Base-by-base conservation (phyloP, 257 asterid species). In the Anisodus acutangulus region DNA sequence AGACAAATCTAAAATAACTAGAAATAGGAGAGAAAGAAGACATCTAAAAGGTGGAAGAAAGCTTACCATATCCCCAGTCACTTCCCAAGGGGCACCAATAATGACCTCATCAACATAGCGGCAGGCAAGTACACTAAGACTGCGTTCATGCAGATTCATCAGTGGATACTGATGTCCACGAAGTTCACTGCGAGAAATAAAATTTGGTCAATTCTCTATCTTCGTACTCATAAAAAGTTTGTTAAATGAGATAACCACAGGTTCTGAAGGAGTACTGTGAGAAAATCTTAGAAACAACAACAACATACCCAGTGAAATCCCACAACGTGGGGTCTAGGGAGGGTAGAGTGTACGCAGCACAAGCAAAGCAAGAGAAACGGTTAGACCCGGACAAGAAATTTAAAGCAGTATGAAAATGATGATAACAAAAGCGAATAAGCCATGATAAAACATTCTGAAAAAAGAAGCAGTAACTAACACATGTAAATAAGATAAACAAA, bases 101-200 rank as follows among this genome's bases (percentile, higher is more conserved):
- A 95, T 92, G 91, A 95, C 96, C 89, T 95, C 99, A 83, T 95
- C 98, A 85, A 94, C 99, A 82, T 95, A 93, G 67, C 97, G 97
- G 70, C 97, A 94, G 53, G 95, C 97, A 83, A 95, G 90, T 81
- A 95, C 99, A 53, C 99, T 92, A 84, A 95, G 98, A 87, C 96
- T 94, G 8, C 99, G 97, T 66, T 94, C 98, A 22, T 93, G 97
- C 83, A 95, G 94, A 92, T 92, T 92, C 98, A 95, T 92, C 59
- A 93, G 88, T 3, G 99, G 99, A 88, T 90, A 95, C 83, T 88
- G 88, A 72, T 86, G 74, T 70, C 98, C 98, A 67, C 98, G 93
- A 47, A 89, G 91, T 86, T 91, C 97, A 86, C 99, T 95, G 92
- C 88, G 89, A 31, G 78, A 86, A 60, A 83, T 6, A 80, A 66